Evolutionary conservation across 306 rosid genomes (phyloP).

Genomic region (Gillenia trifoliata): DNA sequence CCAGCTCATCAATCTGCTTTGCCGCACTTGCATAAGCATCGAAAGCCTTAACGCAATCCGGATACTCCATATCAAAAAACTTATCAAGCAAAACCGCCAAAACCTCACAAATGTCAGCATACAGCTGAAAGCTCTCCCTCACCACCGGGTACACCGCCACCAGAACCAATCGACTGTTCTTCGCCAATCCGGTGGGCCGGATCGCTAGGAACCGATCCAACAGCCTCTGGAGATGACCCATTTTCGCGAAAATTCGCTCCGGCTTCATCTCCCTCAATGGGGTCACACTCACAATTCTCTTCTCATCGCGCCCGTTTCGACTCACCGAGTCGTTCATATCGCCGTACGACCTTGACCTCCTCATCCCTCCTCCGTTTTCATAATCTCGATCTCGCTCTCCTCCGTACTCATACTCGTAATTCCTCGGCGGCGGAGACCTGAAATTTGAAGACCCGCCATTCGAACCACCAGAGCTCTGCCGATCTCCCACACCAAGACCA

Average conservation of each 20-base stretch:
- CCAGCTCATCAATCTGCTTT: slow-evolving; percentile 84
- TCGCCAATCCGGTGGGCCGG: slow-evolving; percentile 91
- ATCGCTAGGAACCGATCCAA: slow-evolving; percentile 82
- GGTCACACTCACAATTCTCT: slow-evolving; percentile 49
- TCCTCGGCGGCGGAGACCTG: slow-evolving; percentile 72
- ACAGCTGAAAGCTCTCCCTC: slow-evolving; percentile 84
- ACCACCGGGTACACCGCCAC: slow-evolving; percentile 80
- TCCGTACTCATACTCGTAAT: slow-evolving; percentile 56
- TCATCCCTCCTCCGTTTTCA: slow-evolving; percentile 59
- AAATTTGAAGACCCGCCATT: slow-evolving; percentile 31
- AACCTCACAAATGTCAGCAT: slow-evolving; percentile 88
- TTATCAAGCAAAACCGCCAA: slow-evolving; percentile 86
- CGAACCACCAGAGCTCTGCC: neutral
- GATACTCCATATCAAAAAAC: slow-evolving; percentile 92
- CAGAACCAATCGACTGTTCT: slow-evolving; percentile 73
- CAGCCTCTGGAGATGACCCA: slow-evolving; percentile 88
- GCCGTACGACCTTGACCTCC: slow-evolving; percentile 73
- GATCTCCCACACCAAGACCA: slow-evolving; percentile 8
- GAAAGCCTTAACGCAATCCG: slow-evolving; percentile 86
- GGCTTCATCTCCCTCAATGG: slow-evolving; percentile 87
- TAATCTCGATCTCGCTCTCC: slow-evolving; percentile 36
- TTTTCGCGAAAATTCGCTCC: slow-evolving; percentile 80
- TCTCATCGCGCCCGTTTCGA: slow-evolving; percentile 33
- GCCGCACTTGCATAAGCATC: slow-evolving; percentile 93
- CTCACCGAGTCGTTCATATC: slow-evolving; percentile 53